Evolutionary conservation across 2,329 filamentous ascomycete species (phyloP).

Genomic region (Neophaeococcomyces mojaviensis): DNA sequence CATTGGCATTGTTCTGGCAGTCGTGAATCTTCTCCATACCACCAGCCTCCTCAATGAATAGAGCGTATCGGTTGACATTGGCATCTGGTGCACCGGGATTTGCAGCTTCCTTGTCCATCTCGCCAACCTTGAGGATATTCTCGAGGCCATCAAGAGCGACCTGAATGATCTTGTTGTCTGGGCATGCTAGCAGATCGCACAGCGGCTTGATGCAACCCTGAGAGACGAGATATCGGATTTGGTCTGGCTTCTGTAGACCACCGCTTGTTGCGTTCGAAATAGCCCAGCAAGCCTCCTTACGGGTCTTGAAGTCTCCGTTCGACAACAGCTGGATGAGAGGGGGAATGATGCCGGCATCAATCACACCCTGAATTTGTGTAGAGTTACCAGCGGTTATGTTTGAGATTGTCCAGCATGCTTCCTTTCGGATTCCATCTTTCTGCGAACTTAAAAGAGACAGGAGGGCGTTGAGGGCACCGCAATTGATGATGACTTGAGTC

Average conservation of each 20-base stretch:
- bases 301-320: slow-evolving; percentile 96
- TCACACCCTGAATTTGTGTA: slow-evolving; percentile 90
- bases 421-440: slow-evolving; percentile 98
- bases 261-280: slow-evolving; percentile 98
- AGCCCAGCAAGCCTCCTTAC: slow-evolving; percentile 98
- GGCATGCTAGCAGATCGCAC: slow-evolving; percentile 89
- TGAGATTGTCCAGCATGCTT: slow-evolving; percentile 99
- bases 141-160: slow-evolving; percentile 94
- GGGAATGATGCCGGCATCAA: slow-evolving; percentile 94
- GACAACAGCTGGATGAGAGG: slow-evolving; percentile 92
- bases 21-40: slow-evolving; percentile 99
- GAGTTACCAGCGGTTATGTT: slow-evolving; percentile 99
- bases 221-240: slow-evolving; percentile 89
- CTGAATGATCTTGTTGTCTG: slow-evolving; percentile 99
- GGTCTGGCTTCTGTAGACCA: slow-evolving; percentile 95
- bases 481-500: slow-evolving; percentile 99
- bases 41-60: slow-evolving; percentile 97
- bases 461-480: slow-evolving; percentile 84
- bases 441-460: slow-evolving; percentile 88
- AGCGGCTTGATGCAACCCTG: slow-evolving; percentile 96
- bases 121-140: slow-evolving; percentile 99
- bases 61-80: slow-evolving; percentile 87
- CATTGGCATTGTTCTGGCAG: slow-evolving; percentile 99
- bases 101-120: slow-evolving; percentile 90
- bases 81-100: slow-evolving; percentile 59